Conservation (phyloP, 768 basidiomycete genomes). For the Glaciozyma martinii region DNA sequence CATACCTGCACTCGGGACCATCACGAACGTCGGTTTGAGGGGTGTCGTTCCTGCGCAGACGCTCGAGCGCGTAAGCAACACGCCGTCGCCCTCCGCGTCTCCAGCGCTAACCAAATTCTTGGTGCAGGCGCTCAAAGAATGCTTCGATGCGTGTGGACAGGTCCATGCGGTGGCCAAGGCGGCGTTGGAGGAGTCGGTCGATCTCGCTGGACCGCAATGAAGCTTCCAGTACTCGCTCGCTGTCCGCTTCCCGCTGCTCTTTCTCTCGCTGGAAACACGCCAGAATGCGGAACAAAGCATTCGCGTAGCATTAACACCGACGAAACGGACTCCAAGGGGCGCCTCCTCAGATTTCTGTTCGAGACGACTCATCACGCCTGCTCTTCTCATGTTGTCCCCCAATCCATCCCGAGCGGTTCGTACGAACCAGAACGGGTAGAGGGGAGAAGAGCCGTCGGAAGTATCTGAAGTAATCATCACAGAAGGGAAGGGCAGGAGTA, state of each 20-base stretch:
- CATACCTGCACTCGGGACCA: slow-evolving; percentile 74
- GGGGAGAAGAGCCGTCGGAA: not conserved
- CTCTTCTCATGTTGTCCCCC: not conserved
- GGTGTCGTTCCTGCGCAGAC: slow-evolving; percentile 50
- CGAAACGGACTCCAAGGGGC: too few species aligned
- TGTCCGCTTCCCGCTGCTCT: too few species aligned
- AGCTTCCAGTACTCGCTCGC: too few species aligned
- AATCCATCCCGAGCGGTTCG: not conserved
- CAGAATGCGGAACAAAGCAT: too few species aligned
- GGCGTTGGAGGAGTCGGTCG: slow-evolving; percentile 4
- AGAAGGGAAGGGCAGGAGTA: not conserved
- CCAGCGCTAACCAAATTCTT: slow-evolving; percentile 7
- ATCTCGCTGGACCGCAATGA: not conserved
- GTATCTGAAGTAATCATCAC: slow-evolving; percentile 1
- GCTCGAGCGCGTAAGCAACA: slow-evolving; percentile 34
- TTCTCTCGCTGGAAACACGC: too few species aligned
- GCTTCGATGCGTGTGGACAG: slow-evolving; percentile 2
- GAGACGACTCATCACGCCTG: not conserved
- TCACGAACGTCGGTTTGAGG: slow-evolving; percentile 77
- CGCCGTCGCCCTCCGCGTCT: too few species aligned
- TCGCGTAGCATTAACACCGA: too few species aligned
- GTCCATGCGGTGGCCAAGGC: slow-evolving; percentile 7
- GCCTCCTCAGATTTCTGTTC: slow-evolving; percentile 14
- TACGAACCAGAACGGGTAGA: not conserved
- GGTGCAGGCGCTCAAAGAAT: slow-evolving; percentile 4